Evolutionary conservation across 495 filamentous ascomycete species (phyloP).

Genomic region (Aspergillus cavernicola): DNA sequence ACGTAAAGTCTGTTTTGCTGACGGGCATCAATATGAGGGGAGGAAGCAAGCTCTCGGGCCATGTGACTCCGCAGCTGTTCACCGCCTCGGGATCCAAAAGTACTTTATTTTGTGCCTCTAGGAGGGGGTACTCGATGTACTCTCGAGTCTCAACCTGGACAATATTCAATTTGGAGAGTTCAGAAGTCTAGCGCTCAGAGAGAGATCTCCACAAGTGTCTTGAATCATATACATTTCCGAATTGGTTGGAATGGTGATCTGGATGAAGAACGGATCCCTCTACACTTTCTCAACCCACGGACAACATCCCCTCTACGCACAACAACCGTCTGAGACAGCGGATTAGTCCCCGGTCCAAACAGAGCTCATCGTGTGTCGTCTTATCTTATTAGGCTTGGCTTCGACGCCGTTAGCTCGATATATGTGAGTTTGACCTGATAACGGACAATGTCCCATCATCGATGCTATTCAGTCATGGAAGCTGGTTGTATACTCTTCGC

Average conservation of each 20-base stretch:
- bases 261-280: constrained; percentile 13
- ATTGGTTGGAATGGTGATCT: constrained; percentile 15
- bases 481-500: not conserved
- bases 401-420: constrained; percentile 27
- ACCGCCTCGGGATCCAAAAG: constrained; percentile 14
- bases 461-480: too few relatives aligned
- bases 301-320: constrained; percentile 4
- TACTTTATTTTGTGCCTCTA: constrained; percentile 3
- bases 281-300: constrained; percentile 11
- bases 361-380: constrained; percentile 30
- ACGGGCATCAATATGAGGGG: not conserved
- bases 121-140: not conserved
- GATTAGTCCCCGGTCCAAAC: not conserved
- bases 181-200: not conserved
- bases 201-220: not conserved
- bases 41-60: constrained; percentile 12
- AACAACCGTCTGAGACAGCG: constrained; percentile 5
- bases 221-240: not conserved
- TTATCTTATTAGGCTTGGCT: constrained; percentile 28
- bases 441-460: not conserved
- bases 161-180: not conserved
- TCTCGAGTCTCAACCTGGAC: too few relatives aligned
- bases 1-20: not conserved
- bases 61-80: constrained; percentile 17
- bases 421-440: constrained; percentile 28